Conservation (phyloP, 2,329 filamentous ascomycete genomes). For the Zasmidium citrigriseum region DNA sequence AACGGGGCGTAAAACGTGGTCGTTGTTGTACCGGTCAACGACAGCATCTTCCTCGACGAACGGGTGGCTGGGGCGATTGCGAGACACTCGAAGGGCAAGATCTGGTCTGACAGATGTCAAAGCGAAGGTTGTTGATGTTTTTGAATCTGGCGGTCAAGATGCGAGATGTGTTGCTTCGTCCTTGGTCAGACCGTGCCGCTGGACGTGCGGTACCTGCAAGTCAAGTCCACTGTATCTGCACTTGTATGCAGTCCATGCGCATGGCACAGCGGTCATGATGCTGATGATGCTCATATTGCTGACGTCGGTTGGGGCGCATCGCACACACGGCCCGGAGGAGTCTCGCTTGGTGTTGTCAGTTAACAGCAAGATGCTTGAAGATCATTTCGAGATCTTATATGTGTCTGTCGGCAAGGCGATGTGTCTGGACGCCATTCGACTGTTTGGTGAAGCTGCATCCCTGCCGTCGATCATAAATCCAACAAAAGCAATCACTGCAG, state of each 20-base stretch:
- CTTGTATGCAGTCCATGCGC: neutral
- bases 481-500: neutral
- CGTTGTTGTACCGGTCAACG: neutral
- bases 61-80: neutral
- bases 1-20: neutral
- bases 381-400: neutral
- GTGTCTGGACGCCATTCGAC: neutral
- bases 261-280: neutral
- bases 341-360: neutral
- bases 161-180: neutral
- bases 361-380: neutral
- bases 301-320: neutral
- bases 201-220: neutral
- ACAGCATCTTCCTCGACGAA: neutral
- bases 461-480: neutral
- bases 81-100: neutral
- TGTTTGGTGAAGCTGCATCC: neutral
- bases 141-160: no score
- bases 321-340: neutral
- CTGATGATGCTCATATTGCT: no score
- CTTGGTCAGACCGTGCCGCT: neutral
- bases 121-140: neutral
- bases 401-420: neutral
- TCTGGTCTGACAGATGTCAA: neutral
- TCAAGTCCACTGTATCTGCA: neutral